Conservation (phyloP, 2,329 filamentous ascomycete genomes). For the Colletotrichum nymphaeae region DNA sequence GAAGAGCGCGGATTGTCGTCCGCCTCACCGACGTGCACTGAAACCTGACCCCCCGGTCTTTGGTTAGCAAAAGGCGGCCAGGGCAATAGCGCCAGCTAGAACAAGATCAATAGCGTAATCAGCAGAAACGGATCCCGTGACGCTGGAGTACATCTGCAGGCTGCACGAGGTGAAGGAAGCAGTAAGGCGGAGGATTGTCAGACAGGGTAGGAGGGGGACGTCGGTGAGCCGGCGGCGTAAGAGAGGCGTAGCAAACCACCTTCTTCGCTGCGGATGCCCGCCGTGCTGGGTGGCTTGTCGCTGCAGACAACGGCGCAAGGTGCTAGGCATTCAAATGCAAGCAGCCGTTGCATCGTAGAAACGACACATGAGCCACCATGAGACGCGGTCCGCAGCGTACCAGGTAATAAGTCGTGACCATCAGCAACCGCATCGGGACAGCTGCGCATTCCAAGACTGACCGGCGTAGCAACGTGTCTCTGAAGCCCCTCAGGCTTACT, state of each 20-base stretch:
- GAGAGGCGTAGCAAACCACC: constrained; percentile 27
- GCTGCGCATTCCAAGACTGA: constrained; percentile 29
- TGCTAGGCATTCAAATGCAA: constrained; percentile 1
- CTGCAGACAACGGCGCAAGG: constrained; percentile 19
- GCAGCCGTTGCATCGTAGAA: constrained; percentile 15
- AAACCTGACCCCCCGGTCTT: background rate
- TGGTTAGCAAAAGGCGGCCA: background rate
- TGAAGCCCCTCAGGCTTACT: constrained; percentile 14
- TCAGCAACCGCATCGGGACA: constrained; percentile 18
- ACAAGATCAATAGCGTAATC: constrained; percentile 19
- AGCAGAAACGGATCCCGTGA: constrained; percentile 22
- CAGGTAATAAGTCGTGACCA: background rate
- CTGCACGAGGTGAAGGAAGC: constrained; percentile 32
- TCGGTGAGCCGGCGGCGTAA: constrained; percentile 12
- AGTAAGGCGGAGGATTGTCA: constrained; percentile 33
- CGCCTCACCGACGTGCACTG: constrained; percentile 29
- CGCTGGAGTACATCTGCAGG: constrained; percentile 16
- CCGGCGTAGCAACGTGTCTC: constrained; percentile 28
- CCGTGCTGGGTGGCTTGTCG: background rate
- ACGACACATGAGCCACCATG: constrained; percentile 11
- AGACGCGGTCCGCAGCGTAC: background rate
- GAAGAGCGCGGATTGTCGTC: constrained; percentile 16
- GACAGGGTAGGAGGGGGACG: constrained; percentile 14
- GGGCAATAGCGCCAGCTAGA: background rate
- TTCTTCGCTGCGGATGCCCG: background rate